Percentiles rank a stretch among this genome's conserved stretches.
phyloP scores from a whole-genome alignment of 164 flowering plant species.

The Nymphaea thermarum region DNA sequence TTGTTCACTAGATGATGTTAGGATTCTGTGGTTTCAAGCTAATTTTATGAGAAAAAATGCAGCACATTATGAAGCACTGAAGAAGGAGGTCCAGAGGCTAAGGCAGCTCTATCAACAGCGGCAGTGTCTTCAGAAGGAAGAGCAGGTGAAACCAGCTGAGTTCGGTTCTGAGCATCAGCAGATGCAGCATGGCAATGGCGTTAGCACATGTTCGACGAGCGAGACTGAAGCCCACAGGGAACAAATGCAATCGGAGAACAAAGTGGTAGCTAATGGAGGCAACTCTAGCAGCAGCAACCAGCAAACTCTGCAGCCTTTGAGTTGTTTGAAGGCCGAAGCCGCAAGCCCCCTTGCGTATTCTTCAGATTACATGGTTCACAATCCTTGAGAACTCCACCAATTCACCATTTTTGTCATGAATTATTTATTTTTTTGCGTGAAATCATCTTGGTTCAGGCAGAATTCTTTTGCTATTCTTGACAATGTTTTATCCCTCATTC shows the following conservation, averaged over 20 bases:
- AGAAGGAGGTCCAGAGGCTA: constrained; percentile 72
- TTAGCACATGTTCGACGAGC: not conserved
- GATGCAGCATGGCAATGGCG: not conserved
- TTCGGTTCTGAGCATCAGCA: not conserved
- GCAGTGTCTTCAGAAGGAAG: constrained; percentile 40
- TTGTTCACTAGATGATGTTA: not conserved
- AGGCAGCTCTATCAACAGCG: constrained; percentile 56
- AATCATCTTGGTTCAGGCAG: too few relatives aligned
- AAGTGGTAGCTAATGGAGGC: not conserved
- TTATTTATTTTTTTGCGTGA: too few relatives aligned
- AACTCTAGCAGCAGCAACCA: not conserved
- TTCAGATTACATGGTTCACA: not conserved
- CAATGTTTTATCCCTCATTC: too few relatives aligned
- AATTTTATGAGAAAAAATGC: constrained; percentile 7
- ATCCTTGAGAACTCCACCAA: too few relatives aligned
- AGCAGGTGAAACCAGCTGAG: not conserved
- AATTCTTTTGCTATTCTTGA: too few relatives aligned
- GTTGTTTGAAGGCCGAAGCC: not conserved
- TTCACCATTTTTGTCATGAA: too few relatives aligned
- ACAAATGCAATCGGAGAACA: not conserved
- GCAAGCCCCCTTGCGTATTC: not conserved
- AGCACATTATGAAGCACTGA: constrained; percentile 84
- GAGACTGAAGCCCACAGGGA: not conserved
- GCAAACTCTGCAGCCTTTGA: not conserved
- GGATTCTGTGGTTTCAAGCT: not conserved